Conservation (phyloP, 2,329 filamentous ascomycete genomes). For the Paraphoma chrysanthemicola region DNA sequence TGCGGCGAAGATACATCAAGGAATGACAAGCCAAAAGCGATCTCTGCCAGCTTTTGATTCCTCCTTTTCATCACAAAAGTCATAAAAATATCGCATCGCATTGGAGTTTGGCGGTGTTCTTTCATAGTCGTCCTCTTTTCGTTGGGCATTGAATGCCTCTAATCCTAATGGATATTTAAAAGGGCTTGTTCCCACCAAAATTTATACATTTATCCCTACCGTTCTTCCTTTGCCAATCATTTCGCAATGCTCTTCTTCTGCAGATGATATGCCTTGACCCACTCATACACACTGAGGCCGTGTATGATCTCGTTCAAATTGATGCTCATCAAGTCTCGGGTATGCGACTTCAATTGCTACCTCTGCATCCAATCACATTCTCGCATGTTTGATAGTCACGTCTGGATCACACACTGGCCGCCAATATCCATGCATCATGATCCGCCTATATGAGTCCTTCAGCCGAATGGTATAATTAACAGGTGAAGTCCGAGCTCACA, state of each 20-base stretch:
- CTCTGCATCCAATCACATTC: no score
- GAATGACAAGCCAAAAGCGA: conserved; percentile 27
- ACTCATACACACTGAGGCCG: no score
- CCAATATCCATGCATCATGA: no score
- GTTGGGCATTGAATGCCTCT: conserved; percentile 44
- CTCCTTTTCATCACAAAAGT: conserved; percentile 8
- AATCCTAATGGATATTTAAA: conserved; percentile 34
- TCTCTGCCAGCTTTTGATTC: conserved; percentile 14
- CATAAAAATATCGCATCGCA: conserved; percentile 25
- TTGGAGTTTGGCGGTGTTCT: conserved; percentile 24
- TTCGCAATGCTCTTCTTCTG: neutral
- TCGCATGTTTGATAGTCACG: no score
- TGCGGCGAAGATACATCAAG: conserved; percentile 9
- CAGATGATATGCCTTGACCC: no score
- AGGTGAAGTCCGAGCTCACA: no score
- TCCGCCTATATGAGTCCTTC: no score
- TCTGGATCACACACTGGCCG: no score
- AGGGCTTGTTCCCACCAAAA: conserved; percentile 1
- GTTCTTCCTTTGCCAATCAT: neutral
- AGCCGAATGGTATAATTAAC: no score
- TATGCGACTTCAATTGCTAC: no score
- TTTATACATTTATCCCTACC: neutral
- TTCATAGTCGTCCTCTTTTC: conserved; percentile 15
- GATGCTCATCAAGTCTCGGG: no score
- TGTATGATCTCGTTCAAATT: no score